Evolutionary conservation across 306 rosid species (phyloP).

Genomic region (Trifolium dubium): DNA sequence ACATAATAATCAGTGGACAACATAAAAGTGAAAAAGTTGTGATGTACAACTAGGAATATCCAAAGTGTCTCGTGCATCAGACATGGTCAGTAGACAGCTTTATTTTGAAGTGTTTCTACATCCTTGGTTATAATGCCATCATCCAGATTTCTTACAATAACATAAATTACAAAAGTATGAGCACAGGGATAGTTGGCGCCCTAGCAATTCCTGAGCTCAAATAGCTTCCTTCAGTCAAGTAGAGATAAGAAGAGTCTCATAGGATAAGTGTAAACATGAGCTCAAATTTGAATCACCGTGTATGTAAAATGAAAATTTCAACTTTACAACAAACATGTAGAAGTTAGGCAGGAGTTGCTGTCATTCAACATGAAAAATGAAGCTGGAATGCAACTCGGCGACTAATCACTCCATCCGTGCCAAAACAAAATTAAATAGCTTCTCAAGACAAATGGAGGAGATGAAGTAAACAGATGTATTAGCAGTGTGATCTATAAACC

Average conservation of each 20-base stretch:
- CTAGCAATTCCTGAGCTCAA: background rate
- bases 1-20: background rate
- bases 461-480: conserved; percentile 36
- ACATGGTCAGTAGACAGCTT: background rate
- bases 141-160: conserved; percentile 18
- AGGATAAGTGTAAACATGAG: background rate
- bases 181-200: background rate
- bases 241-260: too few species aligned
- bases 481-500: conserved; percentile 35
- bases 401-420: conserved; percentile 31
- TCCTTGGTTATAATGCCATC: background rate
- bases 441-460: conserved; percentile 35
- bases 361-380: conserved; percentile 36
- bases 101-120: background rate
- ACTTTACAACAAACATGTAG: conserved; percentile 29
- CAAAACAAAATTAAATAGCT: conserved; percentile 33
- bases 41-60: background rate
- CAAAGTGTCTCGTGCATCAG: background rate
- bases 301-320: background rate
- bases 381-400: conserved; percentile 38
- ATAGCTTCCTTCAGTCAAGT: conserved; percentile 13
- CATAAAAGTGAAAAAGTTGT: background rate
- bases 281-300: background rate
- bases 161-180: background rate
- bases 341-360: conserved; percentile 35